Evolutionary conservation across 768 basidiomycete species (phyloP).

Genomic region (Kwoniella sp.): DNA sequence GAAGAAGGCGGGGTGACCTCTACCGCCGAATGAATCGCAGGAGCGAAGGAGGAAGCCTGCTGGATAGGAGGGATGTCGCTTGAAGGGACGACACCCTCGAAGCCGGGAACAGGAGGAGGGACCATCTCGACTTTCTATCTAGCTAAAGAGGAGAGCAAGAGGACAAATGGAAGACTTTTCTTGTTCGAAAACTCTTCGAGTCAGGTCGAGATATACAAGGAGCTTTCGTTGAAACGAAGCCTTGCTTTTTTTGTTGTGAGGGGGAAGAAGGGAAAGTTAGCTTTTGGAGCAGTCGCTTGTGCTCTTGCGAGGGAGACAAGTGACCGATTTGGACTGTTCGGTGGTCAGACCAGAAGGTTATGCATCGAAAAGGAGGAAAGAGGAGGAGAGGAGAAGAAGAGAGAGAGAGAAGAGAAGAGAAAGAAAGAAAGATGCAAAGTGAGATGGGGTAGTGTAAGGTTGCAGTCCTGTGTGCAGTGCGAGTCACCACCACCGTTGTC

Average conservation of each 20-base stretch:
- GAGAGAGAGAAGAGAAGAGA: conserved; percentile 23
- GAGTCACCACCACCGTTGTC: neutral
- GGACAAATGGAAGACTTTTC: conserved; percentile 15
- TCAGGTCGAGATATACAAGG: conserved; percentile 3
- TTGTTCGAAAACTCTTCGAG: neutral
- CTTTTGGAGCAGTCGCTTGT: conserved; percentile 13
- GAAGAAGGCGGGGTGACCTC: conserved; percentile 38
- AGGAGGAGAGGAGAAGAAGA: conserved; percentile 22
- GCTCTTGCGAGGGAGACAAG: conserved; percentile 20
- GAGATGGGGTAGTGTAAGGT: conserved; percentile 12
- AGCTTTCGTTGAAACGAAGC: conserved; percentile 1
- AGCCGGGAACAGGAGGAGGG: conserved; percentile 25
- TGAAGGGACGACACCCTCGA: conserved; percentile 43
- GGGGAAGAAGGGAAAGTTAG: neutral
- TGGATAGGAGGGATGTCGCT: conserved; percentile 32
- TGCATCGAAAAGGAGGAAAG: conserved; percentile 24
- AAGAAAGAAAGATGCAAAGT: conserved; percentile 15
- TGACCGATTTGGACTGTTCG: conserved; percentile 9
- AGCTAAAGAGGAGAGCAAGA: conserved; percentile 7
- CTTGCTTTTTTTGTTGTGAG: neutral
- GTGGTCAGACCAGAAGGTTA: conserved; percentile 20
- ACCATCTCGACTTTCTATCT: conserved; percentile 18
- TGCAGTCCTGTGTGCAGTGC: neutral
- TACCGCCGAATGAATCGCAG: conserved; percentile 36
- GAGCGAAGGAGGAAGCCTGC: conserved; percentile 33